phyloP scores from a whole-genome alignment of 192 early-diverging fungal species.

The Linnemannia hyalina region DNA sequence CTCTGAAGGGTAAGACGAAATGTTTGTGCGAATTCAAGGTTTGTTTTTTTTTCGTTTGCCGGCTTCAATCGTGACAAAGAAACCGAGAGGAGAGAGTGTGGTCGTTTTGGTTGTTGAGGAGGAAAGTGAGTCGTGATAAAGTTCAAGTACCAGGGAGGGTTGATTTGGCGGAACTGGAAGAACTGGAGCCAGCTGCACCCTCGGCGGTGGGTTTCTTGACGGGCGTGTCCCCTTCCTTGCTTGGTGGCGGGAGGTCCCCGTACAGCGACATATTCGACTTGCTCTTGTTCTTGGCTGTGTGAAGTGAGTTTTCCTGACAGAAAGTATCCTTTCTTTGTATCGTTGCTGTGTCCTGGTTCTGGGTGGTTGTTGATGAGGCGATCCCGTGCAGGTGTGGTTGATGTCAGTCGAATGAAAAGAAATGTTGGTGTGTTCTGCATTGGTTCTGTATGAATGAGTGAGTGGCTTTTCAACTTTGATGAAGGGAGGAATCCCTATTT shows the following conservation, averaged over 20 bases:
- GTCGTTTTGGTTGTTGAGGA: neutral
- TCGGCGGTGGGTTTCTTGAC: neutral
- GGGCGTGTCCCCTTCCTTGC: conserved; percentile 16
- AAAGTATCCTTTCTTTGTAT: too few species aligned
- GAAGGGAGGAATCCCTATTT: too few species aligned
- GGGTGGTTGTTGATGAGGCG: neutral
- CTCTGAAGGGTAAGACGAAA: neutral
- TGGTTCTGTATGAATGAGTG: neutral
- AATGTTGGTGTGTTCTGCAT: neutral
- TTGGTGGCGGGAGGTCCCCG: conserved; percentile 60
- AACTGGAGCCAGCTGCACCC: neutral
- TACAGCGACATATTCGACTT: conserved; percentile 53
- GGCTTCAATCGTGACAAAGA: neutral
- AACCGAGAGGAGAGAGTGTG: neutral
- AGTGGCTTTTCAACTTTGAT: neutral
- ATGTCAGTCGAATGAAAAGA: neutral
- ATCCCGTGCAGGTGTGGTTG: neutral
- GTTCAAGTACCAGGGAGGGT: conserved; percentile 42
- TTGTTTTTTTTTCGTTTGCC: neutral
- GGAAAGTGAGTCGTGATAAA: neutral
- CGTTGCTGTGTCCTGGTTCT: neutral
- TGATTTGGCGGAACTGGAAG: conserved; percentile 23
- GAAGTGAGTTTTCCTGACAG: neutral
- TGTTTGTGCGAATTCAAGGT: neutral
- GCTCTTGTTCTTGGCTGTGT: neutral